Evolutionary conservation across 129 eudicot species (phyloP).

Genomic region (Gnaphalium uliginosum): DNA sequence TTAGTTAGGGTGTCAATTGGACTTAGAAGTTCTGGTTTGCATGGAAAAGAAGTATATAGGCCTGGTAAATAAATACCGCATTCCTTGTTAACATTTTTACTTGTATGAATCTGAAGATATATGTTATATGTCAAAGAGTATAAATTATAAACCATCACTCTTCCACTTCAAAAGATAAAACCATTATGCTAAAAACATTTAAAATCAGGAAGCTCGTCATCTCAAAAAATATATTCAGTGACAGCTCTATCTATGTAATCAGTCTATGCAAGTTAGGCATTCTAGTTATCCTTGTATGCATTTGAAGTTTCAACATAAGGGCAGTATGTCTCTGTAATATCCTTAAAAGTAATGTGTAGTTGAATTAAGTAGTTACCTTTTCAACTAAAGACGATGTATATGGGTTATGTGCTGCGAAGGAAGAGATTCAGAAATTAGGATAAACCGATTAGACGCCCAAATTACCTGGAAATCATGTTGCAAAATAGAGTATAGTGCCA

Average conservation of each 20-base stretch:
- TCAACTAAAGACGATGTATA: no score
- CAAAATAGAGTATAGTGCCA: not conserved
- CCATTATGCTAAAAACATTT: not conserved
- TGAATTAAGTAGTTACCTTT: not conserved
- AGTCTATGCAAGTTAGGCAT: not conserved
- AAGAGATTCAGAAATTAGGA: not conserved
- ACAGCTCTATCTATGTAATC: not conserved
- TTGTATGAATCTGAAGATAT: not conserved
- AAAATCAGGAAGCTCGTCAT: not conserved
- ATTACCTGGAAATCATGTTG: not conserved
- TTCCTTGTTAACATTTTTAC: not conserved
- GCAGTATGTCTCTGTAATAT: not conserved
- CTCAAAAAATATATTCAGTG: not conserved
- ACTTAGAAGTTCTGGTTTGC: not conserved
- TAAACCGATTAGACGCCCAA: not conserved
- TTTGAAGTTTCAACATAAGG: not conserved
- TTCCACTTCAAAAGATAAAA: not conserved
- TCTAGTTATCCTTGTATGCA: not conserved
- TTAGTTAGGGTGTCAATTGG: slow-evolving; percentile 3
- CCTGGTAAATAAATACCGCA: not conserved
- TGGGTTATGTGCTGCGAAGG: not conserved
- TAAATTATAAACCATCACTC: not conserved
- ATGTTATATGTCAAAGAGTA: not conserved
- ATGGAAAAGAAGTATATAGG: not conserved
- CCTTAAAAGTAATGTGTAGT: not conserved